Percentiles rank a stretch among this genome's conserved stretches.
phyloP scores from a whole-genome alignment of 2,329 filamentous ascomycete species.

The Aspergillus sp. region DNA sequence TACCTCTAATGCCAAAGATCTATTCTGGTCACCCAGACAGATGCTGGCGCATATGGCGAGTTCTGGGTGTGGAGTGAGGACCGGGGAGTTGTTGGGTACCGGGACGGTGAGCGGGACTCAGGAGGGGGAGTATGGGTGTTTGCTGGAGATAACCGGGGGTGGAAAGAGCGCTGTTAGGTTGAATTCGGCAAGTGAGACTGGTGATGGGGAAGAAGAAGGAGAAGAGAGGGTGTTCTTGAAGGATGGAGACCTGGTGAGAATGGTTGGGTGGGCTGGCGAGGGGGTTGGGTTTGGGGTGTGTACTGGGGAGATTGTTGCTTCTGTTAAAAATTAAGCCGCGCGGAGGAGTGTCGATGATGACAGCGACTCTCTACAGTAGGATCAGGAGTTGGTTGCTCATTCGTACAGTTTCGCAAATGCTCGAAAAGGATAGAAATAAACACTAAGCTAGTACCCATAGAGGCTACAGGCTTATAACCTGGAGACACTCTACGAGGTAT shows the following conservation, averaged over 20 bases:
- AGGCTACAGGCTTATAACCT: too few species aligned
- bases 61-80: conserved; percentile 26
- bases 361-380: too few species aligned
- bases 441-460: too few species aligned
- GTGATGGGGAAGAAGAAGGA: conserved; percentile 18
- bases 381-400: too few species aligned
- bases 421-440: too few species aligned
- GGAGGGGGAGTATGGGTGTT: conserved; percentile 25
- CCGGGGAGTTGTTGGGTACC: conserved; percentile 33
- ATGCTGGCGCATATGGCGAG: conserved; percentile 32
- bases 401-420: too few species aligned
- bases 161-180: conserved; percentile 22
- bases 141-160: conserved; percentile 29
- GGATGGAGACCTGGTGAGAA: conserved; percentile 29
- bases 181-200: not conserved
- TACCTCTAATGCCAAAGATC: conserved; percentile 16
- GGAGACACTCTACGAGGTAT: too few species aligned
- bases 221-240: conserved; percentile 21
- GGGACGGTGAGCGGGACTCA: conserved; percentile 29
- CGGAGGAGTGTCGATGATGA: too few species aligned
- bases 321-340: not conserved
- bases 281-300: conserved; percentile 34
- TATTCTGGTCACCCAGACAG: conserved; percentile 31
- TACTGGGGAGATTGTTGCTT: conserved; percentile 18
- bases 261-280: conserved; percentile 22